These are phyloP conservation scores for Colletotrichum sidae DNA, from an alignment of 2,329 filamentous ascomycete genomes.

Conservation along the genomic window DNA sequence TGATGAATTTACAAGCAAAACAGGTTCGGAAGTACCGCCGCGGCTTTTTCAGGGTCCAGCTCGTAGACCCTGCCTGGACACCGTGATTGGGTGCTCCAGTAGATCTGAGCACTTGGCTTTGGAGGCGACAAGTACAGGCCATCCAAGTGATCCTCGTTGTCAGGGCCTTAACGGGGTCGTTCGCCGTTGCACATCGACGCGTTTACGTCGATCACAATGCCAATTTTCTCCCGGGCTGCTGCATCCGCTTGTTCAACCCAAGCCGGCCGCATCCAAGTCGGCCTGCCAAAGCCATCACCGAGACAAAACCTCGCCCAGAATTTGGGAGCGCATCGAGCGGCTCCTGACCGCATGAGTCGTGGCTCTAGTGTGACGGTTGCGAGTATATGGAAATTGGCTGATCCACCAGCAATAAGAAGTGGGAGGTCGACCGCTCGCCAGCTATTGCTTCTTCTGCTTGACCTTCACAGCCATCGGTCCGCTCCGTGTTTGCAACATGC, in stretches of 20 bases:
- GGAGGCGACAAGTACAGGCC: constrained; percentile 23
- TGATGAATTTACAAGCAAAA: background rate
- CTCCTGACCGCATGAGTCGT: constrained; percentile 11
- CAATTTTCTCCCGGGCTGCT: background rate
- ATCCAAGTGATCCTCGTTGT: background rate
- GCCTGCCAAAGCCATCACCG: too few relatives aligned
- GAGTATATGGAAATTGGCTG: constrained; percentile 26
- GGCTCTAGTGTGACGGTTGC: constrained; percentile 14
- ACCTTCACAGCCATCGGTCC: too few relatives aligned
- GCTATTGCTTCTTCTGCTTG: too few relatives aligned
- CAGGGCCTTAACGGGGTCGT: constrained; percentile 16
- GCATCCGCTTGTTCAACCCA: too few relatives aligned
- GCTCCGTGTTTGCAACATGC: too few relatives aligned
- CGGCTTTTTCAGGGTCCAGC: constrained; percentile 30
- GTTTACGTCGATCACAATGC: constrained; percentile 22
- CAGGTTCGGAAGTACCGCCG: constrained; percentile 5
- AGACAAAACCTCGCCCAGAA: background rate
- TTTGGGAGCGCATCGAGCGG: constrained; percentile 19
- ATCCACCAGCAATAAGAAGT: constrained; percentile 22
- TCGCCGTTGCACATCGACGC: constrained; percentile 9
- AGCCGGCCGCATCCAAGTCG: too few relatives aligned
- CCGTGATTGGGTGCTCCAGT: constrained; percentile 24
- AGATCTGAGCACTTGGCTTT: constrained; percentile 27
- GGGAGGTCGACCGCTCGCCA: too few relatives aligned
- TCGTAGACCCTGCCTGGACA: background rate